phyloP scores from a whole-genome alignment of 352 stramenopile genomes.

The Globisporangium cystogenes region DNA sequence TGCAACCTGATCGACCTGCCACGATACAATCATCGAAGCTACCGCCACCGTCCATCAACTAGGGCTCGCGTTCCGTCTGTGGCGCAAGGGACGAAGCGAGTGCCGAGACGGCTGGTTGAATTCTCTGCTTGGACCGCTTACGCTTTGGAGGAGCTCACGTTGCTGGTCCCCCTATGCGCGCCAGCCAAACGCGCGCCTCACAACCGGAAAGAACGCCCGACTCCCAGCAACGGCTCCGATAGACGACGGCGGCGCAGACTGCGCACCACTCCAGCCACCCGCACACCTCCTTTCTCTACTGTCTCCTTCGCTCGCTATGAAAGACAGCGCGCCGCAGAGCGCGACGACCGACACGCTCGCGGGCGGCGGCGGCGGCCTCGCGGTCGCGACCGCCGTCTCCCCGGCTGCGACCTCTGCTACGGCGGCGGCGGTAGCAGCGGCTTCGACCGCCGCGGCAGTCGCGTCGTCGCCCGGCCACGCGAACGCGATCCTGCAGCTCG shows the following conservation, averaged over 20 bases:
- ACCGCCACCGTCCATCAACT: background rate
- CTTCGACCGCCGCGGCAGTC: background rate
- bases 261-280: no score
- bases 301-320: background rate
- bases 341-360: background rate
- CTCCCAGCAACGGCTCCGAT: background rate
- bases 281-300: background rate
- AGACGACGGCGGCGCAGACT: background rate
- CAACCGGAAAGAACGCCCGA: slow-evolving; percentile 1
- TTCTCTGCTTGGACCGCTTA: slow-evolving; percentile 11
- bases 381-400: slow-evolving; percentile 3
- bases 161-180: background rate
- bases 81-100: background rate
- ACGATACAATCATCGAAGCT: no score
- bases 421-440: background rate
- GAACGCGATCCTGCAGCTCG: slow-evolving; percentile 12
- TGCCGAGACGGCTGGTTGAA: slow-evolving; percentile 12
- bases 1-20: background rate
- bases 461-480: background rate
- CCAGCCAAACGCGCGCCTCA: background rate
- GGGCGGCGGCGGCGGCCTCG: slow-evolving; percentile 2
- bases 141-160: background rate
- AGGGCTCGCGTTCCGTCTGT: background rate
- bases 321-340: background rate
- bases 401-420: background rate